Conservation (phyloP, 176 grass and related monocot species). For the Aegilops bicornis region DNA sequence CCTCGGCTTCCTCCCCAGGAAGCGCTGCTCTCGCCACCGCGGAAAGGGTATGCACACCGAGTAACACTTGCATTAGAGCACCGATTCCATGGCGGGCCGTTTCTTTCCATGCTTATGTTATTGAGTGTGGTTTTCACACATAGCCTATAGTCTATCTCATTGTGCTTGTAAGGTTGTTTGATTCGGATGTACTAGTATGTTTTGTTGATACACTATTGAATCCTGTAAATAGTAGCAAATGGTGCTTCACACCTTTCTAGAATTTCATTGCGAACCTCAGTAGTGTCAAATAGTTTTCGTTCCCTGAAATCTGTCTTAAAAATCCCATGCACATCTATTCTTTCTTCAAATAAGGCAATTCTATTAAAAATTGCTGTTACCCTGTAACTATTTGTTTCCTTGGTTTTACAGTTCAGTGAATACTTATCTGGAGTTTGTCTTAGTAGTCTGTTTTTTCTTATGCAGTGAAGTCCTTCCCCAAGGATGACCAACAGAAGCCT, state of each 20-base stretch:
- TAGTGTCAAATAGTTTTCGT: too few species aligned
- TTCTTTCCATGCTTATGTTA: not conserved
- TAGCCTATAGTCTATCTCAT: not conserved
- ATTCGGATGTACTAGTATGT: not conserved
- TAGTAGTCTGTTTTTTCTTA: not conserved
- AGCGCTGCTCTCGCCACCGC: conserved; percentile 81
- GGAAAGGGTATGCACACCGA: conserved; percentile 63
- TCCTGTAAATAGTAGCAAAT: not conserved
- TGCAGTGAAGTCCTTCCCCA: conserved; percentile 89
- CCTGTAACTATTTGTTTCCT: not conserved
- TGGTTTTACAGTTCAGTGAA: not conserved
- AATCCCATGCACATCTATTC: not conserved
- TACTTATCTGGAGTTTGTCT: conserved; percentile 2
- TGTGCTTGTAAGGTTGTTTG: not conserved
- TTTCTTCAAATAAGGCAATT: not conserved
- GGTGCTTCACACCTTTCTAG: not conserved
- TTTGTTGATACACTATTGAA: not conserved
- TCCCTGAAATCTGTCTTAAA: not conserved
- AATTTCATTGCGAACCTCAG: not conserved
- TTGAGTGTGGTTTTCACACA: not conserved
- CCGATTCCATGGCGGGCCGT: not conserved
- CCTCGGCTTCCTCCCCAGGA: conserved; percentile 95
- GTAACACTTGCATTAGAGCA: not conserved
- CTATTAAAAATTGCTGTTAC: not conserved
- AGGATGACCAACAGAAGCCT: conserved; percentile 57